Evolutionary conservation across 768 basidiomycete genomes (phyloP), one percentile per base, ranked within the genome.

Genomic region (Tylopilus intermedius): DNA sequence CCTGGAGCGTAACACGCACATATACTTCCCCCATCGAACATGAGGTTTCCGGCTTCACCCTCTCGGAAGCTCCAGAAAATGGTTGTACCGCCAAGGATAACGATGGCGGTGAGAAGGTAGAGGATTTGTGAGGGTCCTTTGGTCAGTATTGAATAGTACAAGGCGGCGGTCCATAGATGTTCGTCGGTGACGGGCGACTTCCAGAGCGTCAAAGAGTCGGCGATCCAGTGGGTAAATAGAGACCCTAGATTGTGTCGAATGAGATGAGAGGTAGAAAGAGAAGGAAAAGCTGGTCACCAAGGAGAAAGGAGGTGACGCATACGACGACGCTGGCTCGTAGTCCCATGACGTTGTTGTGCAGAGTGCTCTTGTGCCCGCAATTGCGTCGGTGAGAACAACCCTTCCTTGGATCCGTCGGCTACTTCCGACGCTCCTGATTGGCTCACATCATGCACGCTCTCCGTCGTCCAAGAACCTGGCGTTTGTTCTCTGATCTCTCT

Each of bases 21-120:
- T 59, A 91, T 84, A 67, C 89, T 91, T 47, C 86, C 90, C 24
- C 90, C 90, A 62, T 93, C 90, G 60, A 93, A 93, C 89, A 93
- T 91, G 64, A 93, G 74, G 68, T 93, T 92, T 30, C 83, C 87
- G 2, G 90, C 90, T 57, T 81, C 72, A 8, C 86, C 81, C 56
- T 92, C 88, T 32, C 81, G 74, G 56, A 91, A 73, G 67, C 88
- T 91, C 83, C 84, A 88, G 24, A 90, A 73, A 46, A 91, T 82
- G 43, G 85, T 86, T 29, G 74, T 68, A 2, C 73, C 85, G 4
- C 89, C 90, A 30, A 84, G 69, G 5, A 73, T 35, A 29, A 82
- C 77, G 39, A 90, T 69, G 15, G 73, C 72, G n/a, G 70, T 74
- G 43, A 88, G 74, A 46, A 83, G 62, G 56, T 83, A 87, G 49